phyloP scores from a whole-genome alignment of 371 early-diverging fungal genomes.

The Spraguea lophii region DNA sequence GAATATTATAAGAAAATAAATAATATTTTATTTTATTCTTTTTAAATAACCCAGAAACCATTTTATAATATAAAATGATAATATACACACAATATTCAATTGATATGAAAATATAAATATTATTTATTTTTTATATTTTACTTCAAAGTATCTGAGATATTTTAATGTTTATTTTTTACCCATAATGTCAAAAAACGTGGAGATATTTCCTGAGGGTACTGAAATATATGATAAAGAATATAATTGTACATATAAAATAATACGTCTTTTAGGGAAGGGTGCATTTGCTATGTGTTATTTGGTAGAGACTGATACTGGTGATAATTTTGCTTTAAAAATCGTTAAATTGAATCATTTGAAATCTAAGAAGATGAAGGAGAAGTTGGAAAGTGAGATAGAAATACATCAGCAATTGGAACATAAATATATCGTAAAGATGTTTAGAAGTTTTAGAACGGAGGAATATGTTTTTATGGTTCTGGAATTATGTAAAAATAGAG shows the following conservation, averaged over 20 bases:
- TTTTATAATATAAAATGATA: no score
- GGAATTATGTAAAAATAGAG: slow-evolving; percentile 72
- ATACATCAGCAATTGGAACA: slow-evolving; percentile 60
- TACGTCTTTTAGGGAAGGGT: slow-evolving; percentile 51
- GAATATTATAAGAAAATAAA: no score
- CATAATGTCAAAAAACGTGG: no score
- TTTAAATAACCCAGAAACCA: no score
- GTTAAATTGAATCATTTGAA: slow-evolving; percentile 45
- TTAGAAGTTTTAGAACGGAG: slow-evolving; percentile 63
- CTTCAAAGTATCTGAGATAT: no score
- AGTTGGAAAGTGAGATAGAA: slow-evolving; percentile 58
- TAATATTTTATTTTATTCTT: no score
- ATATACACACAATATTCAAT: no score
- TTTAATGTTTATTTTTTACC: no score
- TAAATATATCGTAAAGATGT: slow-evolving; percentile 61
- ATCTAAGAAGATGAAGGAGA: slow-evolving; percentile 25
- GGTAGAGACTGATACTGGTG: slow-evolving; percentile 46
- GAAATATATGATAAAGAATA: slow-evolving; percentile 26
- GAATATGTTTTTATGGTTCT: slow-evolving; percentile 69
- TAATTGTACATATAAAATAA: slow-evolving; percentile 24
- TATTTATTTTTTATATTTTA: no score
- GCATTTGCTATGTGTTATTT: slow-evolving; percentile 69
- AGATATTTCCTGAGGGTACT: slow-evolving; percentile 26
- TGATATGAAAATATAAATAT: no score
- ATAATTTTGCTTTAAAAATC: slow-evolving; percentile 57